A percentile compares a stretch with the other conserved stretches of the same genome.
phyloP scores from a whole-genome alignment of 495 filamentous ascomycete species.

The Aspergillus avenaceus region DNA sequence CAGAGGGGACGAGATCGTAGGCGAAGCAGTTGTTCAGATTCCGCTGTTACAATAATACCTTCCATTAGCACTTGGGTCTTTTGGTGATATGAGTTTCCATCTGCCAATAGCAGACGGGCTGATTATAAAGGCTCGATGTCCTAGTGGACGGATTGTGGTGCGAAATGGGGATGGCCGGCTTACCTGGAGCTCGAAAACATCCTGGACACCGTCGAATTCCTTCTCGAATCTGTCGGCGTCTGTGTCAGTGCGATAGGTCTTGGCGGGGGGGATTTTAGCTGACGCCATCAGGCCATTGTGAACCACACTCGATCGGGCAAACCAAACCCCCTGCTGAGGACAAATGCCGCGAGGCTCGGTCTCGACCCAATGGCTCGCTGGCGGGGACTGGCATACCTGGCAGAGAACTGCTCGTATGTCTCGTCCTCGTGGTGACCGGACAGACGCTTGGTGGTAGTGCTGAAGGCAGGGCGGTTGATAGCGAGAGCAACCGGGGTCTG shows the following conservation, averaged over 20 bases:
- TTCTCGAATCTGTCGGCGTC: constrained; percentile 78
- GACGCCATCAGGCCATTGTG: constrained; percentile 5
- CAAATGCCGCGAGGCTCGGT: not conserved
- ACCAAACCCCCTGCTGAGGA: not conserved
- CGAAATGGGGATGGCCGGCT: constrained; percentile 19
- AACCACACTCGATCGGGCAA: not conserved
- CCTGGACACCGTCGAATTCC: constrained; percentile 95
- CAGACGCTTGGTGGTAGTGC: constrained; percentile 58
- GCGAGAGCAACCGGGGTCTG: constrained; percentile 49
- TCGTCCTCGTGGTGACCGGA: constrained; percentile 71
- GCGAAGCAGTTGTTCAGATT: constrained; percentile 99
- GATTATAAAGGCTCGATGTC: constrained; percentile 7
- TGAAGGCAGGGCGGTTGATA: constrained; percentile 59
- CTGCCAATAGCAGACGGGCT: constrained; percentile 16
- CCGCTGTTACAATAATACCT: constrained; percentile 55
- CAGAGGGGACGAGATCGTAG: constrained; percentile 97
- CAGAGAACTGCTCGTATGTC: constrained; percentile 98
- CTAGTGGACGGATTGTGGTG: not conserved
- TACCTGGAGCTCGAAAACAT: constrained; percentile 99
- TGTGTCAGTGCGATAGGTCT: constrained; percentile 5
- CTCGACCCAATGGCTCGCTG: constrained; percentile 26
- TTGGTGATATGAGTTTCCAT: not conserved
- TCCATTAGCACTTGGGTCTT: not conserved
- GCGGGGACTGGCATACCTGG: constrained; percentile 64
- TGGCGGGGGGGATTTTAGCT: not conserved